Evolutionary conservation across 2,329 filamentous ascomycete species (phyloP).

Genomic region (Verticillium zaregamsianum): DNA sequence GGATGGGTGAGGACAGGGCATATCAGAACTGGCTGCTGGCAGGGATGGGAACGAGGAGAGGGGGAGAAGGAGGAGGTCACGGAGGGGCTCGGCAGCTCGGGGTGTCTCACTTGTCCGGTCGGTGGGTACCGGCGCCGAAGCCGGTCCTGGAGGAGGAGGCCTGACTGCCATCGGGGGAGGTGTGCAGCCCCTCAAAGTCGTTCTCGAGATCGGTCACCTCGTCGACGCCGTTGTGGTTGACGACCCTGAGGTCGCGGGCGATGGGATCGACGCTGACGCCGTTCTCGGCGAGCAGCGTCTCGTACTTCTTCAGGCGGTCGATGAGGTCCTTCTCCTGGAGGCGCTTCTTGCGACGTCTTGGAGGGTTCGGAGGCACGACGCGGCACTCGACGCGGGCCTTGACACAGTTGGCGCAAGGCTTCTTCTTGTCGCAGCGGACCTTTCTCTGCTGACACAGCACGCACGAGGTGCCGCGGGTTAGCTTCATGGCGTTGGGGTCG

Average conservation of each 20-base stretch:
- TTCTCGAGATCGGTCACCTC: constrained; percentile 54
- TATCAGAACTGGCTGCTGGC: not conserved
- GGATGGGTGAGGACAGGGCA: constrained; percentile 10
- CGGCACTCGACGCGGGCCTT: constrained; percentile 59
- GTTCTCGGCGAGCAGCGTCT: constrained; percentile 60
- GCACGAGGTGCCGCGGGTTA: constrained; percentile 60
- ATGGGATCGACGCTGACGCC: constrained; percentile 61
- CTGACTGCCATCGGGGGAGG: constrained; percentile 42
- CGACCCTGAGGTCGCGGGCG: constrained; percentile 42
- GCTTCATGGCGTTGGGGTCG: constrained; percentile 45
- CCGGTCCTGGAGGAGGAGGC: constrained; percentile 20
- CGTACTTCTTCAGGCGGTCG: constrained; percentile 65
- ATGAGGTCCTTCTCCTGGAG: constrained; percentile 68
- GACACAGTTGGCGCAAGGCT: constrained; percentile 67
- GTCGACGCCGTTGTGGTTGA: constrained; percentile 26
- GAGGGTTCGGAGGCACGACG: constrained; percentile 52
- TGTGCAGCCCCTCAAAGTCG: constrained; percentile 51
- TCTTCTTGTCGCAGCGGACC: constrained; percentile 68
- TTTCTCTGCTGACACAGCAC: constrained; percentile 73
- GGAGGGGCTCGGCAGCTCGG: not conserved
- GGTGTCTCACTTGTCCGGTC: constrained; percentile 18
- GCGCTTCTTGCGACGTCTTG: constrained; percentile 56
- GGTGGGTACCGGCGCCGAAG: not conserved
- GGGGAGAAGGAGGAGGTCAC: not conserved
- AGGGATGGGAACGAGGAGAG: not conserved